Evolutionary conservation across 2,329 filamentous ascomycete genomes (phyloP).

Genomic region (Neonectria hederae): DNA sequence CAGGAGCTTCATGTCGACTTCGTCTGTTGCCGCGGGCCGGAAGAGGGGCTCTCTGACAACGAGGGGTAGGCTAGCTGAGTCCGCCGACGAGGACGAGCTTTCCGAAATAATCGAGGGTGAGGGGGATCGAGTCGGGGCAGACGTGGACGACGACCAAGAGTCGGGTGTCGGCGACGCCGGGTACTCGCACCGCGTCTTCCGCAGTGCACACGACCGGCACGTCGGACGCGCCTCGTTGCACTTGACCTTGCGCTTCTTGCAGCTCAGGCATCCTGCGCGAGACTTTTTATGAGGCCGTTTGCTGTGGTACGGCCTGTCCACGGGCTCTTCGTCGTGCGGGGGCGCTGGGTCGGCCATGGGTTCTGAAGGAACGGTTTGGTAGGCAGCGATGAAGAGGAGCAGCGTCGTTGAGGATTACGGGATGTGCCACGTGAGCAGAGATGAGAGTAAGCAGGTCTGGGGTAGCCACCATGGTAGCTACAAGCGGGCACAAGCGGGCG

Average conservation of each 20-base stretch:
- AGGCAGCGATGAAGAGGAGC: background rate
- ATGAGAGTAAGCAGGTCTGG: background rate
- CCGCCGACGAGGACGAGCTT: background rate
- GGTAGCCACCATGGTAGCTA: background rate
- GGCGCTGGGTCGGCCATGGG: background rate
- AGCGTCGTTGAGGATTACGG: background rate
- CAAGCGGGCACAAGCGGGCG: too few relatives aligned
- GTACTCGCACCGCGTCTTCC: conserved; percentile 60
- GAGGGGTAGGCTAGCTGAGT: background rate
- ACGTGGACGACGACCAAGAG: conserved; percentile 12
- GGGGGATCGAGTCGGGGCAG: background rate
- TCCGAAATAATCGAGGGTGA: background rate
- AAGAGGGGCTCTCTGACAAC: conserved; percentile 36
- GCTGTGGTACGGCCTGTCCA: conserved; percentile 42
- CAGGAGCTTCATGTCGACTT: conserved; percentile 61
- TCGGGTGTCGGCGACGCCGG: conserved; percentile 30
- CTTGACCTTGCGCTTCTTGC: conserved; percentile 64
- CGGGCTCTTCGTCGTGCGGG: background rate
- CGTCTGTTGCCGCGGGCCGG: conserved; percentile 46
- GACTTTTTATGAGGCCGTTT: conserved; percentile 67
- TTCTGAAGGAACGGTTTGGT: background rate
- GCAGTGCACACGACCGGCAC: conserved; percentile 59
- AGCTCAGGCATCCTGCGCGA: conserved; percentile 61
- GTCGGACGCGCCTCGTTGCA: conserved; percentile 61
- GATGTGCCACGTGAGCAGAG: background rate